These are phyloP conservation scores for Sarocladium oryzae DNA, from an alignment of 2,329 filamentous ascomycete species.

Conservation along the genomic window DNA sequence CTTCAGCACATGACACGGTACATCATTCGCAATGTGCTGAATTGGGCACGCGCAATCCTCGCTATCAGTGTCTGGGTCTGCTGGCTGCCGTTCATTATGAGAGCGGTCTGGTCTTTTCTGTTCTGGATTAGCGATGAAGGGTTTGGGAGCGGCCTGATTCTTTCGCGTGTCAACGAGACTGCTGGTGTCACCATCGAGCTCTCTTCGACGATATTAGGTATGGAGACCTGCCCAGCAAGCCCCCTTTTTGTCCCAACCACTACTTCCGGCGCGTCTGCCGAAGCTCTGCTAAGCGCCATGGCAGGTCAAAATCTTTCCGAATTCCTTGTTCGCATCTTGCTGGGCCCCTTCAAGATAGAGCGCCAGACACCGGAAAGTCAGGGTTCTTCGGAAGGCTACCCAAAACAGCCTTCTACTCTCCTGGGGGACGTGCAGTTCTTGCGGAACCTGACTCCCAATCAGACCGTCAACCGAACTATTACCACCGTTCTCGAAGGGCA, in stretches of 20 bases:
- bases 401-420: slow-evolving; percentile 29
- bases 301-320: slow-evolving; percentile 26
- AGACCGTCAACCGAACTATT: slow-evolving; percentile 68
- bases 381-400: background rate
- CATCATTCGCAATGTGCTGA: slow-evolving; percentile 61
- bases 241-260: slow-evolving; percentile 27
- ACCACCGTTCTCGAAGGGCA: slow-evolving; percentile 87
- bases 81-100: slow-evolving; percentile 83
- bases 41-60: slow-evolving; percentile 71
- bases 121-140: slow-evolving; percentile 92
- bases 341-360: slow-evolving; percentile 14
- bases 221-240: slow-evolving; percentile 27
- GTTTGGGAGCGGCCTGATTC: slow-evolving; percentile 31
- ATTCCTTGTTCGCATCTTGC: slow-evolving; percentile 23
- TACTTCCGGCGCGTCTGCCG: slow-evolving; percentile 24
- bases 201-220: slow-evolving; percentile 19
- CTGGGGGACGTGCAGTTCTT: slow-evolving; percentile 52
- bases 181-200: slow-evolving; percentile 22
- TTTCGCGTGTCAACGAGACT: slow-evolving; percentile 20
- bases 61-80: slow-evolving; percentile 85
- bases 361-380: background rate
- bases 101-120: slow-evolving; percentile 84
- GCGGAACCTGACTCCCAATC: slow-evolving; percentile 59
- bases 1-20: slow-evolving; percentile 71
- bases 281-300: slow-evolving; percentile 22